These are phyloP conservation scores for Schizophyllum commune DNA, from an alignment of 1,284 basidiomycete species.

Conservation along the genomic window DNA sequence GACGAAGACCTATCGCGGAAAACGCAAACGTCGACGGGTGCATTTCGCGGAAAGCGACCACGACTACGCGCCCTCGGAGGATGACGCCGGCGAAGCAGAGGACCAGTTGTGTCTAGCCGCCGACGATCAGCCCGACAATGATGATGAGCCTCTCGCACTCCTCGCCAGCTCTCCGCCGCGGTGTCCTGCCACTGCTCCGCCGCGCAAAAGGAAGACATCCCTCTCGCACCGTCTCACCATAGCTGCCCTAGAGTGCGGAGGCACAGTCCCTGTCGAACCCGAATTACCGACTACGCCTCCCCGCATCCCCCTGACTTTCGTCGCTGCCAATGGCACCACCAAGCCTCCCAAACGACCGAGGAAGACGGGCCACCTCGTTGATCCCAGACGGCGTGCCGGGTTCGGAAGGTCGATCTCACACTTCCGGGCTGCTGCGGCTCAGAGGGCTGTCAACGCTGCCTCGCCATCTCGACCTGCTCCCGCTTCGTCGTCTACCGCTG, in stretches of 20 bases:
- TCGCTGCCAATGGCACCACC: not conserved
- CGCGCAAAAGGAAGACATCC: not conserved
- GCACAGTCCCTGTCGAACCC: not conserved
- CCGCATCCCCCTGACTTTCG: not conserved
- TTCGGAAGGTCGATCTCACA: not conserved
- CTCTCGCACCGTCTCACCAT: not conserved
- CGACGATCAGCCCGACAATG: too few relatives aligned
- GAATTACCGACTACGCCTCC: not conserved
- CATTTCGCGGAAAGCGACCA: not conserved
- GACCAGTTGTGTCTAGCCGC: too few relatives aligned
- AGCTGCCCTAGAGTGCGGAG: not conserved
- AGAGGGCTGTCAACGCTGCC: not conserved
- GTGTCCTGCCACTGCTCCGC: not conserved
- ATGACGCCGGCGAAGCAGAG: not conserved
- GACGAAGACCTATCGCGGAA: not conserved
- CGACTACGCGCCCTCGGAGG: not conserved
- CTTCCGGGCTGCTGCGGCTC: not conserved
- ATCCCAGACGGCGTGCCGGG: not conserved
- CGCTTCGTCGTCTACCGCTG: not conserved
- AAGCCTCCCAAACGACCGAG: not conserved
- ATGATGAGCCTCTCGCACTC: too few relatives aligned
- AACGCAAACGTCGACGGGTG: not conserved
- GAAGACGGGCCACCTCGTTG: not conserved
- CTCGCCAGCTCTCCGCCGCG: too few relatives aligned
- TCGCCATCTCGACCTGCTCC: not conserved